phyloP scores from a whole-genome alignment of 352 stramenopile genomes.

The Globisporangium yorkense region DNA sequence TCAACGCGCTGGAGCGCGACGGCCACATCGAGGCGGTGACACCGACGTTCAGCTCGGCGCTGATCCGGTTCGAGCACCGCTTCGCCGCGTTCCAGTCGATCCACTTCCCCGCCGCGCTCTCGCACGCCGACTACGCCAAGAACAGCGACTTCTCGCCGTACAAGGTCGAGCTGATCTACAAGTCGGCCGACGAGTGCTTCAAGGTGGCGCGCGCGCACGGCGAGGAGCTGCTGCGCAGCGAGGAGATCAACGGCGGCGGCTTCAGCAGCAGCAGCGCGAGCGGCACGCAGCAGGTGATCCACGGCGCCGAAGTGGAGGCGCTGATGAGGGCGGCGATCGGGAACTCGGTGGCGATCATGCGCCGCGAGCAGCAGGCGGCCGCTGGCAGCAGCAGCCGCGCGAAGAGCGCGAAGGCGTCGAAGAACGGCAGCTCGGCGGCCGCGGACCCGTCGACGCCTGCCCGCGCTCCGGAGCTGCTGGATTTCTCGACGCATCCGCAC shows the following conservation, averaged over 20 bases:
- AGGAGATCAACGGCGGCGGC: slow-evolving; percentile 18
- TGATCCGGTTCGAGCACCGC: slow-evolving; percentile 74
- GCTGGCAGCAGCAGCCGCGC: slow-evolving; percentile 8
- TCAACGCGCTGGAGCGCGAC: slow-evolving; percentile 66
- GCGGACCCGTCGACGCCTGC: background rate
- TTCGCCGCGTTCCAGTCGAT: slow-evolving; percentile 73
- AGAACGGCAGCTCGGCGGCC: slow-evolving; percentile 12
- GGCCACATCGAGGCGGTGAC: slow-evolving; percentile 35
- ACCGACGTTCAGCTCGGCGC: slow-evolving; percentile 52
- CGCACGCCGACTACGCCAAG: slow-evolving; percentile 61
- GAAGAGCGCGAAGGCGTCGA: slow-evolving; percentile 26
- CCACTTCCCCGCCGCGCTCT: slow-evolving; percentile 61
- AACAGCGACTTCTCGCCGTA: slow-evolving; percentile 82
- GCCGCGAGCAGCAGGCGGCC: slow-evolving; percentile 31
- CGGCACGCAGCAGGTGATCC: slow-evolving; percentile 12
- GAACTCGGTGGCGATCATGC: slow-evolving; percentile 55
- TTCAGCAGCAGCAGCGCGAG: slow-evolving; percentile 7
- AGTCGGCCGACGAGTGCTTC: slow-evolving; percentile 83
- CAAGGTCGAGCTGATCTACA: slow-evolving; percentile 69
- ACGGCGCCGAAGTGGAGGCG: slow-evolving; percentile 41
- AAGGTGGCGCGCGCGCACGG: slow-evolving; percentile 50
- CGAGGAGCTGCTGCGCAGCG: slow-evolving; percentile 42
- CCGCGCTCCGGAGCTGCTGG: slow-evolving; percentile 27
- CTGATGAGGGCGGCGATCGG: slow-evolving; percentile 57
- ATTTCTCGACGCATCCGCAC: slow-evolving; percentile 66